Percentiles rank a stretch among this genome's conserved stretches.
Evolutionary conservation across 768 basidiomycete genomes (phyloP).

Genomic region (Lentinula edodes): DNA sequence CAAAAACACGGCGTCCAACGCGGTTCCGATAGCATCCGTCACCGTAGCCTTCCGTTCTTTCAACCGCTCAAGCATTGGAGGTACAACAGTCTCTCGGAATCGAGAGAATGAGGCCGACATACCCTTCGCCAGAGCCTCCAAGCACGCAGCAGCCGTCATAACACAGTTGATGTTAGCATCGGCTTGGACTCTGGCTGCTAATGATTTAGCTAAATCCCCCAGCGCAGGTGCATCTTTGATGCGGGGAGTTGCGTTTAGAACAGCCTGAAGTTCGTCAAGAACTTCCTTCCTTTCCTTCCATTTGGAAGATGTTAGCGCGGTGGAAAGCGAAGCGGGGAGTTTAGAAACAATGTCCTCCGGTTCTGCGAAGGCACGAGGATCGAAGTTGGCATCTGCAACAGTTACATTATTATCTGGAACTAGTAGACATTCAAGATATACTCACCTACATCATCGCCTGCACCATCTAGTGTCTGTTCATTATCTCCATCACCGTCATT

Average conservation of each 20-base stretch:
- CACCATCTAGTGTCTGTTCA: constrained; percentile 23
- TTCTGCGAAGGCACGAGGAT: constrained; percentile 78
- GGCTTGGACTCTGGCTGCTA: constrained; percentile 75
- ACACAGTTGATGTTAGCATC: constrained; percentile 98
- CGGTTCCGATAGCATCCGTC: constrained; percentile 80
- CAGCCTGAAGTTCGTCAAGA: constrained; percentile 72
- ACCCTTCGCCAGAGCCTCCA: constrained; percentile 84
- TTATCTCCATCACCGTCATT: constrained; percentile 31
- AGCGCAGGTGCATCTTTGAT: constrained; percentile 81
- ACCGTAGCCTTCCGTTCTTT: constrained; percentile 94
- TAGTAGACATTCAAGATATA: not conserved
- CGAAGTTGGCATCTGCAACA: constrained; percentile 47
- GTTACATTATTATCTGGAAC: constrained; percentile 8
- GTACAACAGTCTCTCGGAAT: constrained; percentile 66
- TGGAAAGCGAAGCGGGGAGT: constrained; percentile 70
- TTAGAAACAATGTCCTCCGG: constrained; percentile 73
- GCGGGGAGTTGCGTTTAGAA: constrained; percentile 64
- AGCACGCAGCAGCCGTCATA: constrained; percentile 75
- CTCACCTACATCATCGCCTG: constrained; percentile 42
- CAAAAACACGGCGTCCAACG: constrained; percentile 82
- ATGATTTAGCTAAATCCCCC: constrained; percentile 65
- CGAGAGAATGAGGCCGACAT: constrained; percentile 69
- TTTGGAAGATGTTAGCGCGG: constrained; percentile 80
- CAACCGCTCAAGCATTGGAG: constrained; percentile 77
- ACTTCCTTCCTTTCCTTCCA: constrained; percentile 98